Base-by-base conservation (phyloP, 2,329 filamentous ascomycete genomes). In the Neofusicoccum cordaticola region DNA sequence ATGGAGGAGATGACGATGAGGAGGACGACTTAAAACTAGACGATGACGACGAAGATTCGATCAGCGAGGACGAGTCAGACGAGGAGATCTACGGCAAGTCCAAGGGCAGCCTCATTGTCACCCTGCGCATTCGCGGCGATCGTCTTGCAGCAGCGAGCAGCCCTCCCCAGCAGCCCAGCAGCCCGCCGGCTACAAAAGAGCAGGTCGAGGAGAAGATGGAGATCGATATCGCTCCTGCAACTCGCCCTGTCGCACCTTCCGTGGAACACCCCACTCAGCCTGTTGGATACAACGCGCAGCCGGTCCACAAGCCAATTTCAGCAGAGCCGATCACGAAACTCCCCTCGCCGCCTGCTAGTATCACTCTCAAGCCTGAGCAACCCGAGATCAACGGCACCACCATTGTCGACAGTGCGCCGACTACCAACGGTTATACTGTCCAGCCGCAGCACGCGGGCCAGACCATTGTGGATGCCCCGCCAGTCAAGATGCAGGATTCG, bases 1-100 rank as follows among this genome's bases (percentile, higher is more conserved):
- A 92, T 50, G 89, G 90, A 58, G 90, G 88, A 11, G 90, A 90
- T 63, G 90, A 93, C 65, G 90, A 88, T 31, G 88, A 88, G 5
- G 88, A 91, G 61, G 82, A 89, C 17, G 85, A 86, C 0, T 82
- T 86, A 61, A 85, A 85, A 50, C 80, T 81, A 3, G 86, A 88
- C 41, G 80, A 81, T 8, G 83, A 85, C 7, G 87, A 88, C n/a
- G 85, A 87, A 44, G 75, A 73, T 5, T 57, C 52, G 63, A 70
- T 67, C 39, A 69, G 75, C 12, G 73, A 74, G 44, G 79, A 79
- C 42, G 83, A 86, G 73, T 76, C 66, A 67, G 76, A 66, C 1
- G 72, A 74, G n/a, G 63, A 61, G n/a, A 45, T 52, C 37, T 31
- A 52, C 53, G 27, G 34, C 53, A 65, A 45, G 47, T 37, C 47